phyloP scores from a whole-genome alignment of 805 yeast genomes.

The Nakazawaea pomicola region DNA sequence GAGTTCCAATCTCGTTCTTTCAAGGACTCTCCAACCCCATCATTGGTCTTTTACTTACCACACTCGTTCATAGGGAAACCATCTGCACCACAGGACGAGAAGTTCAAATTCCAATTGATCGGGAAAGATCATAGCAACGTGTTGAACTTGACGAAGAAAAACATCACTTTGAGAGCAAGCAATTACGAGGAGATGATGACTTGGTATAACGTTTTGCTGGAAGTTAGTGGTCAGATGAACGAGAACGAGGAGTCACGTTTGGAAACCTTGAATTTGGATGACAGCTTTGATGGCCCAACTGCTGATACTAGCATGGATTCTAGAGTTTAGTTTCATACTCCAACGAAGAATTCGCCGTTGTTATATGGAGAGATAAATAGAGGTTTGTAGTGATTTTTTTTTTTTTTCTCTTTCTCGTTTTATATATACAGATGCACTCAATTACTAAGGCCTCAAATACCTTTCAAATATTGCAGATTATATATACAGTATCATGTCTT shows the following conservation, averaged over 20 bases:
- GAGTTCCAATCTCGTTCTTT: constrained; percentile 41
- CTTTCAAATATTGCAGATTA: not conserved
- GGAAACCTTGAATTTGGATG: constrained; percentile 12
- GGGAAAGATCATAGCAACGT: constrained; percentile 37
- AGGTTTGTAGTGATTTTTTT: not conserved
- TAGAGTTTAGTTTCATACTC: no score
- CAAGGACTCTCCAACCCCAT: constrained; percentile 38
- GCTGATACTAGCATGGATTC: constrained; percentile 6
- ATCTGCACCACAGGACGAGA: constrained; percentile 25
- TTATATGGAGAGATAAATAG: not conserved
- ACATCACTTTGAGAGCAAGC: constrained; percentile 34
- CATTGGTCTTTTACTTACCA: constrained; percentile 40
- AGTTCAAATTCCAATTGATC: constrained; percentile 33
- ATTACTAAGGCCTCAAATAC: no score
- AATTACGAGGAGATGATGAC: constrained; percentile 38
- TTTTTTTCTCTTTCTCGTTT: not conserved
- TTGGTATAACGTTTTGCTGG: constrained; percentile 39
- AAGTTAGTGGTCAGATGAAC: constrained; percentile 22
- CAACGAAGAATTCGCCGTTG: not conserved
- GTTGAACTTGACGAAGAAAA: constrained; percentile 23
- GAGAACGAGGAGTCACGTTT: constrained; percentile 14
- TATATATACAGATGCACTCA: not conserved
- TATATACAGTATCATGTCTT: constrained; percentile 7
- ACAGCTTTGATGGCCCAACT: constrained; percentile 10
- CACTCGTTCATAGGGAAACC: constrained; percentile 36